Evolutionary conservation across 192 early-diverging fungal species (phyloP).

Genomic region (Kappamyces sp.): DNA sequence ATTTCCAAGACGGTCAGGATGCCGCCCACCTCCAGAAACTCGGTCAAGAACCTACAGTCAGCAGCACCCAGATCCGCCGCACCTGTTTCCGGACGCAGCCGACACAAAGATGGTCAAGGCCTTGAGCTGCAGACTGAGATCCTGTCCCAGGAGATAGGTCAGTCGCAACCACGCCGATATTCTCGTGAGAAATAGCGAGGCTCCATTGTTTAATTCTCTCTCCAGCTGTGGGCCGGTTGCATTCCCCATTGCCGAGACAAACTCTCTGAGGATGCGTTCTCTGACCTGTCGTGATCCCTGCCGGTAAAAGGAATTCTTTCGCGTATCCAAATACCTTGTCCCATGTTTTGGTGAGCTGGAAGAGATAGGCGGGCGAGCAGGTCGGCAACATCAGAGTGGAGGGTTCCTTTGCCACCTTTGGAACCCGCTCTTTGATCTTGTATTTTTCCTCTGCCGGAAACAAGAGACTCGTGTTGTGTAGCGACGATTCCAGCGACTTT

Average conservation of each 20-base stretch:
- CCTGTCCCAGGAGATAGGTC: constrained; percentile 43
- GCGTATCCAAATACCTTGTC: constrained; percentile 29
- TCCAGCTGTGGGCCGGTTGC: constrained; percentile 60
- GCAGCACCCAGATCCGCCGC: no score
- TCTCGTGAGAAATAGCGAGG: constrained; percentile 53
- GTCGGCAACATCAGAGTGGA: constrained; percentile 15
- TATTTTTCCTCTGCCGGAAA: constrained; percentile 11
- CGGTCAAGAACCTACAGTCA: constrained; percentile 42
- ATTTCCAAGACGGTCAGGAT: constrained; percentile 57
- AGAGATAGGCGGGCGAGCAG: constrained; percentile 34
- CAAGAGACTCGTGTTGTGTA: constrained; percentile 12
- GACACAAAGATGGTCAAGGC: constrained; percentile 55
- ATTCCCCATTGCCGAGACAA: constrained; percentile 42
- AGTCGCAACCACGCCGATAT: constrained; percentile 52
- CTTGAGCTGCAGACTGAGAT: constrained; percentile 44
- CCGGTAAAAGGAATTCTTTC: neutral
- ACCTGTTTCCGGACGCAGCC: constrained; percentile 37
- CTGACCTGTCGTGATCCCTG: constrained; percentile 46
- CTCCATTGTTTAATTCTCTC: constrained; percentile 51
- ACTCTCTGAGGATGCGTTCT: constrained; percentile 49
- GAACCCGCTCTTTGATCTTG: constrained; percentile 4
- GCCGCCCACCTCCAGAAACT: constrained; percentile 62
- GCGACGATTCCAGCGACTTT: neutral
- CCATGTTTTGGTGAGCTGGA: constrained; percentile 48
- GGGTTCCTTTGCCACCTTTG: neutral